Evolutionary conservation across 2,329 filamentous ascomycete species (phyloP), one percentile per base, ranked within the genome.

Genomic region (Elsinoe fawcettii): DNA sequence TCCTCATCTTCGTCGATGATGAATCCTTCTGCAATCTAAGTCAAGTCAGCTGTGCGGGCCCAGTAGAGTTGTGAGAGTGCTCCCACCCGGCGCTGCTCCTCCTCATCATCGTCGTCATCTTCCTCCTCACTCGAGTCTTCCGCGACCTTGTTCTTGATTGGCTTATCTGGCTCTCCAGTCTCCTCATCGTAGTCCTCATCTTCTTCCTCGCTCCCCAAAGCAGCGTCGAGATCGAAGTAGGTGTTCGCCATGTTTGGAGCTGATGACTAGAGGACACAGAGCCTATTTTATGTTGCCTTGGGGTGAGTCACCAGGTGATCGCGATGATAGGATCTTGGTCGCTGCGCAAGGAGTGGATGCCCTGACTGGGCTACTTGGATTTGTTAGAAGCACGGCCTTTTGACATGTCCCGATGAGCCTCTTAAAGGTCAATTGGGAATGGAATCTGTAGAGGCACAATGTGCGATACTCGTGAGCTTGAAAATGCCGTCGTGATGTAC

Each of bases 61-160:
- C 11, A 34, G 16, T 7, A 3, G 22, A 22, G 46, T 57, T n/a
- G 53, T 30, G 8, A 16, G 25, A 25, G 9, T 30, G 32, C 27
- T 66, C 77, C 65, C 74, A 93, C 88, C 71, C 84, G 86, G 64
- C 84, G 82, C 62, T 84, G 86, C 66, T 89, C 90, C 69, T 93
- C 90, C 68, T 96, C 90, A 59, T 96, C 90, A 59, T 96, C 90
- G 56, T 95, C 70, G 20, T 71, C 89, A 32, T 95, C 89, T 61
- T 95, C 90, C 67, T 96, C 90, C 65, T 95, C 90, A 65, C 88
- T 95, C 0, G 89, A 95, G 72, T 96, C 90, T 66, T 92, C 86
- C 56, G 89, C 73, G 51, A 77, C 69, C 49, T 71, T 74, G 47
- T 69, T 66, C 60, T 64, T 63, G 59, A 76, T 71, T 64, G 65